These are phyloP conservation scores for Hypomontagnella monticulosa DNA, from an alignment of 495 filamentous ascomycete species.

Conservation along the genomic window DNA sequence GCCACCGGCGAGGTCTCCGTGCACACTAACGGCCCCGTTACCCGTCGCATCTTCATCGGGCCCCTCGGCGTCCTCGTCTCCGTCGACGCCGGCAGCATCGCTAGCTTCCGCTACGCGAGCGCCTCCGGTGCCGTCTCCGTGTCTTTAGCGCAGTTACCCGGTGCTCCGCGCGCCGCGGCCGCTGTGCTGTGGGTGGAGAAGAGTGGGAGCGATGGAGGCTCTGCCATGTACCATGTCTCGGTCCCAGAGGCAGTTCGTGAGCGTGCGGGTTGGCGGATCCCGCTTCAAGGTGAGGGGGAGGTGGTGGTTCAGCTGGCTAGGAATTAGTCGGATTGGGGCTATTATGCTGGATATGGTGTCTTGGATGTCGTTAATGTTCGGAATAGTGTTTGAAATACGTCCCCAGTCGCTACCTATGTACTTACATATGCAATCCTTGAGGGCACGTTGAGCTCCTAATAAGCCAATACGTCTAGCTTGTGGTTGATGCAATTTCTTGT, in stretches of 20 bases:
- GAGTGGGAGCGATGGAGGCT: not conserved
- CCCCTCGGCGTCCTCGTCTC: constrained; percentile 52
- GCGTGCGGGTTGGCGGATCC: constrained; percentile 23
- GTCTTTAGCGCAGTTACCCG: constrained; percentile 34
- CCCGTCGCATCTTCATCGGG: constrained; percentile 55
- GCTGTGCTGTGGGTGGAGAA: constrained; percentile 40
- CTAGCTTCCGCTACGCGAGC: constrained; percentile 38
- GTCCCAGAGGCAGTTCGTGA: not conserved
- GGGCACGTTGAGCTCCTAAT: no score
- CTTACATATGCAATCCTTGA: no score
- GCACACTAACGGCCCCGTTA: constrained; percentile 53
- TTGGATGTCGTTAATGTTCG: no score
- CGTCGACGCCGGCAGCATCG: constrained; percentile 53
- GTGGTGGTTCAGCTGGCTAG: constrained; percentile 25
- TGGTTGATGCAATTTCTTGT: no score
- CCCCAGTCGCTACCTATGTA: no score
- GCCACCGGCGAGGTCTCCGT: constrained; percentile 34
- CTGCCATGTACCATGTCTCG: constrained; percentile 8
- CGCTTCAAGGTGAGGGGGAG: constrained; percentile 17
- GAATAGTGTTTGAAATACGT: no score
- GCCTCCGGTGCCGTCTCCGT: constrained; percentile 36
- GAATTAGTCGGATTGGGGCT: constrained; percentile 1
- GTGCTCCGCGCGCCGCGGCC: constrained; percentile 33
- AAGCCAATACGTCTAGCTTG: no score
- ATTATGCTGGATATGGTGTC: no score